phyloP scores from a whole-genome alignment of 2,329 filamentous ascomycete genomes.

The Colletotrichum chrysophilum region DNA sequence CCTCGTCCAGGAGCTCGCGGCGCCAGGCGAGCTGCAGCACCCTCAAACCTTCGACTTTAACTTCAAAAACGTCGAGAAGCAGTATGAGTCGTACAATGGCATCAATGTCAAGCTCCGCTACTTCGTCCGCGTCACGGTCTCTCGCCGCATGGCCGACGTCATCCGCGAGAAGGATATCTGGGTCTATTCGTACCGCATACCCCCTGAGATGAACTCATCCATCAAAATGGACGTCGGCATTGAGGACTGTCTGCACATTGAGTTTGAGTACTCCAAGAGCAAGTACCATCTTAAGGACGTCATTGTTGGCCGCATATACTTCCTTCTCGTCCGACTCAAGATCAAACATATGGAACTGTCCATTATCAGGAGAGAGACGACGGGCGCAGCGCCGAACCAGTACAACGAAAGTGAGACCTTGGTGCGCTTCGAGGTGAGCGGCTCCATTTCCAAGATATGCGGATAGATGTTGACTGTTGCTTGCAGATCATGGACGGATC shows the following conservation, averaged over 20 bases:
- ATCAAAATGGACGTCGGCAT: constrained; percentile 99
- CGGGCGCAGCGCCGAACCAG: constrained; percentile 94
- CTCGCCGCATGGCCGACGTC: constrained; percentile 95
- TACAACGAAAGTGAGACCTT: constrained; percentile 99
- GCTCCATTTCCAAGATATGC: neutral
- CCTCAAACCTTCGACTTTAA: constrained; percentile 99
- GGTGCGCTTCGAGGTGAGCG: constrained; percentile 85
- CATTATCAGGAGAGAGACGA: constrained; percentile 96
- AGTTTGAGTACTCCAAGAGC: constrained; percentile 99
- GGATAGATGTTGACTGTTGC: neutral
- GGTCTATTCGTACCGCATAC: constrained; percentile 99
- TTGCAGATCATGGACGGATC: constrained; percentile 95
- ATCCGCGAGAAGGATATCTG: constrained; percentile 99
- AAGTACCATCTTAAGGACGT: constrained; percentile 99
- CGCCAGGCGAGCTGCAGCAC: constrained; percentile 96
- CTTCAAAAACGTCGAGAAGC: constrained; percentile 99
- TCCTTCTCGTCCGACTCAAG: constrained; percentile 94
- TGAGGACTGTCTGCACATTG: constrained; percentile 98
- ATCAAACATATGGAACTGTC: constrained; percentile 99
- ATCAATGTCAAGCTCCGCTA: constrained; percentile 99
- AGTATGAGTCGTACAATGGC: constrained; percentile 99
- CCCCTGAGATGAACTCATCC: constrained; percentile 95
- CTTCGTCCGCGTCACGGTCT: constrained; percentile 96
- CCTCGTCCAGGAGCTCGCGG: constrained; percentile 93
- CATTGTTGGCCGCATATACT: constrained; percentile 98